A percentile compares a stretch with the other conserved stretches of the same genome.
Evolutionary conservation across 306 rosid genomes (phyloP).

Genomic region (Ochetophila trinervis): DNA sequence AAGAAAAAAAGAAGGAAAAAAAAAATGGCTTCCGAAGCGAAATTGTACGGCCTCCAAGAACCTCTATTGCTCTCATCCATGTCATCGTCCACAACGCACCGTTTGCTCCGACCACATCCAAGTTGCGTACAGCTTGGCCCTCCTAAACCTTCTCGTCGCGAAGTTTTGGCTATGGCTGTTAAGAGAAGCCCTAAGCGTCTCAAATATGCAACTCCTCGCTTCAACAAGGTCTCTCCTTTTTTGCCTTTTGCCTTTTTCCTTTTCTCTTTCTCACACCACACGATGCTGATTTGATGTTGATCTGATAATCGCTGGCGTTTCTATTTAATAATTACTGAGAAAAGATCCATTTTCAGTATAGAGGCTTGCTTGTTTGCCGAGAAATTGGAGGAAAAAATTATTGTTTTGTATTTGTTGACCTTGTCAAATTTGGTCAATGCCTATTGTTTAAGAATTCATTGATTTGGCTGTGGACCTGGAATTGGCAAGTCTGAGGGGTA

Average conservation of each 20-base stretch:
- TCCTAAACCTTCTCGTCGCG: conserved; percentile 27
- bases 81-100: conserved; percentile 21
- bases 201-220: conserved; percentile 72
- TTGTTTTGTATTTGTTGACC: no score
- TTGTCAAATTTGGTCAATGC: no score
- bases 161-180: conserved; percentile 40
- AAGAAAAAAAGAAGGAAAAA: no score
- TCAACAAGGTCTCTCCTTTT: conserved; percentile 54
- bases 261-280: neutral
- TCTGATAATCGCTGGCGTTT: neutral
- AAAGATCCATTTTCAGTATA: neutral
- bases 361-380: no score
- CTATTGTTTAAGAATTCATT: no score
- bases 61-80: conserved; percentile 28
- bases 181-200: conserved; percentile 98
- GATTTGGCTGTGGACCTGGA: no score
- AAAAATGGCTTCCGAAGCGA: conserved; percentile 31
- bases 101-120: conserved; percentile 11
- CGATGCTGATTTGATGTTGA: neutral
- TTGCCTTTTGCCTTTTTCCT: neutral
- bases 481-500: no score
- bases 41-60: conserved; percentile 20
- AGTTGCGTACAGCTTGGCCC: conserved; percentile 19
- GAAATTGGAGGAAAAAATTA: no score
- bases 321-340: neutral